Evolutionary conservation across 1,139 yeast species (phyloP).

Genomic region (Geotrichum fermentans): DNA sequence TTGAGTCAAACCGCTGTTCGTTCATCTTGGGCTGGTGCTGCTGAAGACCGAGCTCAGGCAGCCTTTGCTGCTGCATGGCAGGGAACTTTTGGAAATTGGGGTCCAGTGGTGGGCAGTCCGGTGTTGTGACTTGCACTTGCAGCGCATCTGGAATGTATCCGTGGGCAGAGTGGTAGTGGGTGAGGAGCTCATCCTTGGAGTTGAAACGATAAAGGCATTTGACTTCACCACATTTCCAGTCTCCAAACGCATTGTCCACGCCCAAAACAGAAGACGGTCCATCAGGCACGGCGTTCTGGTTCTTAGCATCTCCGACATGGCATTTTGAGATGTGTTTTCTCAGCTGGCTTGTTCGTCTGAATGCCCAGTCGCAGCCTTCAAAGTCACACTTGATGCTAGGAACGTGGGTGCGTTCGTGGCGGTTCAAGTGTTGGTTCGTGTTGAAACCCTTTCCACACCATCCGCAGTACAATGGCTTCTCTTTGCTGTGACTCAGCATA

Average conservation of each 20-base stretch:
- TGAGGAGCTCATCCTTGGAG: constrained; percentile 40
- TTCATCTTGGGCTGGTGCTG: constrained; percentile 27
- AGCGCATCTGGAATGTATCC: constrained; percentile 30
- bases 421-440: constrained; percentile 70
- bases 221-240: constrained; percentile 21
- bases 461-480: constrained; percentile 73
- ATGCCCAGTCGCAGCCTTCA: constrained; percentile 59
- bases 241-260: background rate
- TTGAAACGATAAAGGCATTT: background rate
- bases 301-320: constrained; percentile 39
- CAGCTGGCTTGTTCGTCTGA: constrained; percentile 73
- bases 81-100: constrained; percentile 12
- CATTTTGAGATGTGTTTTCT: constrained; percentile 63
- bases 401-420: constrained; percentile 77
- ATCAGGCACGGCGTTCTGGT: background rate
- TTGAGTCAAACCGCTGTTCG: constrained; percentile 37
- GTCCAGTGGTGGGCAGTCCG: constrained; percentile 9
- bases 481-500: constrained; percentile 49
- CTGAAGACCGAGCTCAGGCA: constrained; percentile 11
- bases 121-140: constrained; percentile 21
- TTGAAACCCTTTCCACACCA: constrained; percentile 81
- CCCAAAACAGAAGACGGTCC: background rate
- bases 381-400: constrained; percentile 60
- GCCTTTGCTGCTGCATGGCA: constrained; percentile 14
- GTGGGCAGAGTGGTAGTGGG: constrained; percentile 44